Evolutionary conservation across 345 rosid genomes (phyloP).

Genomic region (Psidium friedrichsthalianum): DNA sequence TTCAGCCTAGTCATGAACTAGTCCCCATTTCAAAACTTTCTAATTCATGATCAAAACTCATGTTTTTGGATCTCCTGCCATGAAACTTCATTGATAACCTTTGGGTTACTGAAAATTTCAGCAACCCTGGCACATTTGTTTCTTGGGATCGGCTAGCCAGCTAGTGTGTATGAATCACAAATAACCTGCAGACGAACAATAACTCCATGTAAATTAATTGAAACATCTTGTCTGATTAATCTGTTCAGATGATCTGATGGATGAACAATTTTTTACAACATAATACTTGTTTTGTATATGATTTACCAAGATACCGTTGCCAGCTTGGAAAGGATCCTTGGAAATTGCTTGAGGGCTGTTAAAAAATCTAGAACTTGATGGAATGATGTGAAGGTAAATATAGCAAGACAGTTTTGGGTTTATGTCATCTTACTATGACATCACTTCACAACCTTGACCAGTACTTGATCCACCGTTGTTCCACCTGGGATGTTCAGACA

Average conservation of each 20-base stretch:
- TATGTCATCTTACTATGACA: conserved; percentile 59
- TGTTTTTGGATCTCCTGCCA: conserved; percentile 21
- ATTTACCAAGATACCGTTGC: conserved; percentile 80
- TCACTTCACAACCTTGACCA: conserved; percentile 74
- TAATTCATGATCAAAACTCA: background rate
- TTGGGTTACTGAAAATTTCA: conserved; percentile 50
- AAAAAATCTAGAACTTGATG: background rate
- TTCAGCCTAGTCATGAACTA: background rate
- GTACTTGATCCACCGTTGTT: too few species aligned
- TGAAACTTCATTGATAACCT: conserved; percentile 53
- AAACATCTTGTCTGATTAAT: background rate
- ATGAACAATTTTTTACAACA: background rate
- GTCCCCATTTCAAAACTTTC: background rate
- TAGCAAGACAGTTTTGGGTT: background rate
- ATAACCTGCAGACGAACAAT: conserved; percentile 38
- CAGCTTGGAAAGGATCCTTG: conserved; percentile 23
- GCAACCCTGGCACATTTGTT: conserved; percentile 82
- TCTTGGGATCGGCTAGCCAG: conserved; percentile 84
- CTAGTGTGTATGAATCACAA: conserved; percentile 71
- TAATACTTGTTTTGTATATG: background rate
- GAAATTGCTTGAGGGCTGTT: conserved; percentile 86
- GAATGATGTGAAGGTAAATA: background rate
- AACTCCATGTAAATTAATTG: background rate
- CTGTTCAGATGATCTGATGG: background rate
- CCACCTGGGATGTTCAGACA: conserved; percentile 56